Evolutionary conservation across 192 early-diverging fungal species (phyloP), one percentile per base, ranked within the genome.

Genomic region (Chytriomyces hyalinus): DNA sequence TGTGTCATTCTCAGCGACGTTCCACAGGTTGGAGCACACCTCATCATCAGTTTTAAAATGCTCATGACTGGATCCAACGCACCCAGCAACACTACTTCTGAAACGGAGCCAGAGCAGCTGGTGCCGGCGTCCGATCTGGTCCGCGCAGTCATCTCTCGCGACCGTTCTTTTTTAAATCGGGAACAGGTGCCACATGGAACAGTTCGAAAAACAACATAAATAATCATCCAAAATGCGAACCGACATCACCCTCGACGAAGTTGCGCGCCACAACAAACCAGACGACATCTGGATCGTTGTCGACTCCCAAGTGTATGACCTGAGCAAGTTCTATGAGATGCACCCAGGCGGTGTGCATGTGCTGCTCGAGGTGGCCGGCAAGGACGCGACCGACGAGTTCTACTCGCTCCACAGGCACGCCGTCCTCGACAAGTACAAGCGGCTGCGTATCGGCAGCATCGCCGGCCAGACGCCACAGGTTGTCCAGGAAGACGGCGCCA

Each of bases 331-430:
- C 66, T 6, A 67, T 6, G 70, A 65, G 36, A n/a, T 78, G 61
- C 81, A 83, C 74, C 83, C 85, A 60, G 85, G 85, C 9, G 84
- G 84, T 26, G 82, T 80, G 62, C 75, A 61, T 49, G 62, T 86
- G 45, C 47, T 86, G 22, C 22, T 80, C n/a, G 64, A 86, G 44
- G 59, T 76, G 26, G 81, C 80, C 49, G 84, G 84, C 24, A 81
- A 80, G 61, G 84, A 86, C 59, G 84, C 73, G 36, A 86, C 84
- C 6, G 81, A 73, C 44, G 49, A 72, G 75, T 70, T 78, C 11
- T 67, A 73, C 28, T 13, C 49, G n/a, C 45, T 61, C 63, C 28
- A 50, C 73, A 59, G 79, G 26, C 47, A 65, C 50, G 70, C 20
- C 13, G 47, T 63, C 20, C 68, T 72, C 13, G 13, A 59, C 13